Conservation (phyloP, 2,329 filamentous ascomycete genomes). For the Cladophialophora chaetospira region DNA sequence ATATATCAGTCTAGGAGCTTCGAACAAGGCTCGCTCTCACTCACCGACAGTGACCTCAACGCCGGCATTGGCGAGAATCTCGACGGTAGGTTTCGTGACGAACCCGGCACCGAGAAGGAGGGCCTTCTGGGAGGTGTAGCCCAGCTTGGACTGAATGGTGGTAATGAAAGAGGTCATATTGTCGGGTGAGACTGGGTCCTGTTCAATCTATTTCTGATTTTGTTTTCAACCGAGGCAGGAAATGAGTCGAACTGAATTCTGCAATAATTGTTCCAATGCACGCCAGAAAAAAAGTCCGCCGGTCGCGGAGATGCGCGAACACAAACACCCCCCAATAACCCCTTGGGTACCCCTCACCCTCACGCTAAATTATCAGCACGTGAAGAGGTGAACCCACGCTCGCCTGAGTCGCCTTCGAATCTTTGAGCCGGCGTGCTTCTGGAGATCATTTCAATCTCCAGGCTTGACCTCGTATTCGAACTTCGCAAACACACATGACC, state of each 20-base stretch:
- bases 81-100: slow-evolving; percentile 65
- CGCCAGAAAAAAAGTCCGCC: slow-evolving; percentile 13
- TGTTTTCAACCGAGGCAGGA: slow-evolving; percentile 2
- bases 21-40: slow-evolving; percentile 31
- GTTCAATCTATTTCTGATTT: neutral
- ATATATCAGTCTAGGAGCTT: slow-evolving; percentile 11
- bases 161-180: slow-evolving; percentile 26
- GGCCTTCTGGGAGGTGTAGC: slow-evolving; percentile 28
- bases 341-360: neutral
- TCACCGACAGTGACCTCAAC: slow-evolving; percentile 67
- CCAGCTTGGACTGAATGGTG: slow-evolving; percentile 28
- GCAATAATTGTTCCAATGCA: slow-evolving; percentile 5
- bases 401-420: neutral
- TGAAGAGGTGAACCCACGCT: too few species aligned
- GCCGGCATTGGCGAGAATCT: slow-evolving; percentile 63
- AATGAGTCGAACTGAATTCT: slow-evolving; percentile 14
- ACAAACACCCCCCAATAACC: neutral
- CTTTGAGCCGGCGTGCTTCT: neutral
- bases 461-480: neutral
- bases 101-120: slow-evolving; percentile 34
- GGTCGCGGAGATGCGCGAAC: slow-evolving; percentile 21
- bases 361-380: slow-evolving; percentile 4
- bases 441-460: neutral
- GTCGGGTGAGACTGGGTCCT: neutral
- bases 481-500: neutral